Evolutionary conservation across 164 flowering plant species (phyloP).

Genomic region (Amborella trichopoda): DNA sequence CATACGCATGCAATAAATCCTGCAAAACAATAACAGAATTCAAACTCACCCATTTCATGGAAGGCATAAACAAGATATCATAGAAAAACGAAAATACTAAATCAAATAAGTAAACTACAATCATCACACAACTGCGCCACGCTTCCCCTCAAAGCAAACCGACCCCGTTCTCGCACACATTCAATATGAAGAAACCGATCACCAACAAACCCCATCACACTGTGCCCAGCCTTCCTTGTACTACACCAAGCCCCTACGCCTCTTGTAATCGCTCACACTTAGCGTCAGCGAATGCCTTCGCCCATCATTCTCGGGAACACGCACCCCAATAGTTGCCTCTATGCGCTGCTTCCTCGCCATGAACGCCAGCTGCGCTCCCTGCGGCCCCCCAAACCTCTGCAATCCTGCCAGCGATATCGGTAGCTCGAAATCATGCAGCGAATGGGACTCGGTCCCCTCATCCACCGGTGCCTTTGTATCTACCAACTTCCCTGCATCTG

Average conservation of each 20-base stretch:
- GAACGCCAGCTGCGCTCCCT: constrained; percentile 62
- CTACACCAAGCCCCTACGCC: constrained; percentile 86
- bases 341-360: constrained; percentile 85
- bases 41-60: no score
- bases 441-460: constrained; percentile 61
- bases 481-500: constrained; percentile 85
- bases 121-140: no score
- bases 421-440: constrained; percentile 68
- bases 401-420: constrained; percentile 64
- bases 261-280: constrained; percentile 82
- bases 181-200: no score
- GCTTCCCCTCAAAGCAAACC: no score
- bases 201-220: no score
- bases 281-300: constrained; percentile 70
- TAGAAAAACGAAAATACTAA: no score
- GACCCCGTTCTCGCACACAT: no score
- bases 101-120: no score
- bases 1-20: no score
- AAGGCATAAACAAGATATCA: no score
- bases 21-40: no score
- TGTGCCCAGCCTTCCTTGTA: no score
- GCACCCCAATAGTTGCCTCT: constrained; percentile 68
- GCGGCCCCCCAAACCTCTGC: constrained; percentile 72
- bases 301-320: constrained; percentile 83
- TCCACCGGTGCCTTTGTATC: constrained; percentile 96